Conservation (phyloP, 2,329 filamentous ascomycete species). For the Sordariomycetes sp. region DNA sequence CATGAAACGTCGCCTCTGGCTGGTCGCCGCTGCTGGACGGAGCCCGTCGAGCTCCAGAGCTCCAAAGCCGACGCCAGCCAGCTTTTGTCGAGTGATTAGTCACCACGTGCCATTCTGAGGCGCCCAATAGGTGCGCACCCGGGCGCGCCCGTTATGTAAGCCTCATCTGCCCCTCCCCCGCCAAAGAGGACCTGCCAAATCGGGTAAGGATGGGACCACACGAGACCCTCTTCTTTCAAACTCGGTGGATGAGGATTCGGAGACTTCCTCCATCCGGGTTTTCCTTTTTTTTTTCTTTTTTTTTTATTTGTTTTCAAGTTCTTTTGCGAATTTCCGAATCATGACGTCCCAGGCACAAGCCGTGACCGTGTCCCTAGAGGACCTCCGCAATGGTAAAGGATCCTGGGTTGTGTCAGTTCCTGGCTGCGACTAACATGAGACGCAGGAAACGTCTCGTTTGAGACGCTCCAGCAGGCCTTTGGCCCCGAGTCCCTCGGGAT, state of each 20-base stretch:
- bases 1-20: too few relatives aligned
- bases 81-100: background rate
- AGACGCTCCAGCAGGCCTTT: constrained; percentile 65
- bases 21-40: too few relatives aligned
- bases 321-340: background rate
- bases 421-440: background rate
- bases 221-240: background rate
- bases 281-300: background rate
- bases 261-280: background rate
- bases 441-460: constrained; percentile 52
- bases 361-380: constrained; percentile 47
- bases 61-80: background rate
- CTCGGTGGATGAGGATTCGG: background rate
- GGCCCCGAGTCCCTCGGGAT: constrained; percentile 85
- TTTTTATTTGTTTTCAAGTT: too few relatives aligned
- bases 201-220: background rate
- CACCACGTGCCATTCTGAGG: background rate
- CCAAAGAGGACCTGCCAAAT: background rate
- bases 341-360: constrained; percentile 39
- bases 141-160: too few relatives aligned
- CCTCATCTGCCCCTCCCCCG: background rate
- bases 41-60: background rate
- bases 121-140: too few relatives aligned
- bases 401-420: background rate
- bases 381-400: constrained; percentile 41